Conservation (phyloP, 352 stramenopile species). For the Phytophthora nicotianae region DNA sequence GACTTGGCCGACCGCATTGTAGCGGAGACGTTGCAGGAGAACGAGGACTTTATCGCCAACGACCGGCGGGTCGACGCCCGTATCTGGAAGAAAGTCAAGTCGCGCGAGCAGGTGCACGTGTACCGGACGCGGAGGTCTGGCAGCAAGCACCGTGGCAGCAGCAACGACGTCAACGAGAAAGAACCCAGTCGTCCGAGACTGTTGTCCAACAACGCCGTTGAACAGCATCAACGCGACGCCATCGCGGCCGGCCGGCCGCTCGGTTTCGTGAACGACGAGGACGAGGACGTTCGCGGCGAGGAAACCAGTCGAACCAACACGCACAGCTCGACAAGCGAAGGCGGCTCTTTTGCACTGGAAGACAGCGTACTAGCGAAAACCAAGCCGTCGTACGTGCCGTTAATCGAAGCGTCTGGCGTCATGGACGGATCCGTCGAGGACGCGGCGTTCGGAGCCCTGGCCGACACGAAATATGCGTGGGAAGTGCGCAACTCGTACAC, state of each 20-base stretch:
- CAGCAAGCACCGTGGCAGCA: conserved; percentile 14
- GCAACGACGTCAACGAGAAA: conserved; percentile 26
- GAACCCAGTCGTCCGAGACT: conserved; percentile 44
- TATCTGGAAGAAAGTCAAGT: conserved; percentile 61
- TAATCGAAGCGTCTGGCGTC: conserved; percentile 27
- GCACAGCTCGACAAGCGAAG: conserved; percentile 37
- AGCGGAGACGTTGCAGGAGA: conserved; percentile 57
- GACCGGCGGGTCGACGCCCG: conserved; percentile 37
- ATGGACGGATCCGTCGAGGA: conserved; percentile 37
- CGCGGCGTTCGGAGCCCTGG: conserved; percentile 28
- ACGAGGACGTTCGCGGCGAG: conserved; percentile 15
- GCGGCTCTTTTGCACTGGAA: conserved; percentile 31
- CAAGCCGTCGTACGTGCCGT: conserved; percentile 27
- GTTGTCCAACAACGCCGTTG: conserved; percentile 45
- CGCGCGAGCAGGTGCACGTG: conserved; percentile 57
- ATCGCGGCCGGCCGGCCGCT: conserved; percentile 27
- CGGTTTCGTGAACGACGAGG: conserved; percentile 24
- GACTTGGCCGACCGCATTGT: conserved; percentile 61
- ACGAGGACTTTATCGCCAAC: conserved; percentile 55
- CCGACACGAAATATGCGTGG: conserved; percentile 33
- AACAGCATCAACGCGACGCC: conserved; percentile 40
- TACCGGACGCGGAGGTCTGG: conserved; percentile 51
- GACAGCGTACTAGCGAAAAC: conserved; percentile 29
- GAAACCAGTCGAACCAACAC: conserved; percentile 29
- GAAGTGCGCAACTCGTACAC: conserved; percentile 44